Evolutionary conservation across 495 filamentous ascomycete genomes (phyloP).

Genomic region (Symbiotaphrina buchneri): DNA sequence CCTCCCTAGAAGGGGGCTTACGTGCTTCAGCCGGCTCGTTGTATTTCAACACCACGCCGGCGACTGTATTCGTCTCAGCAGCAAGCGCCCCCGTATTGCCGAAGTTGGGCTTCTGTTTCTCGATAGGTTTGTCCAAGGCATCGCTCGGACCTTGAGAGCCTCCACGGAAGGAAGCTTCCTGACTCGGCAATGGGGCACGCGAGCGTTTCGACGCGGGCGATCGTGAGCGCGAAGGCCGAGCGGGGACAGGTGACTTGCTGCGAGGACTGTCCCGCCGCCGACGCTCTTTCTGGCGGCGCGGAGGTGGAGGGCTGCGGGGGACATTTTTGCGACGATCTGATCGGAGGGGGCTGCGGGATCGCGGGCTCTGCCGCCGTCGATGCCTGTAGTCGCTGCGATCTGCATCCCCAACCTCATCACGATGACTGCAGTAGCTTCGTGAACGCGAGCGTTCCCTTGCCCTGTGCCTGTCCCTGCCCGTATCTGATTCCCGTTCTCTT

Average conservation of each 20-base stretch:
- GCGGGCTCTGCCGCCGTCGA: not conserved
- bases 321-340: not conserved
- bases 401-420: conserved; percentile 2
- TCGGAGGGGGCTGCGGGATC: not conserved
- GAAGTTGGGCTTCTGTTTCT: conserved; percentile 81
- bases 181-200: not conserved
- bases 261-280: not conserved
- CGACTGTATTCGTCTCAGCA: conserved; percentile 66
- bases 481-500: not conserved
- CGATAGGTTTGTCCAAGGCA: conserved; percentile 7
- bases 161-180: not conserved
- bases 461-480: not conserved
- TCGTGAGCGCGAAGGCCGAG: not conserved
- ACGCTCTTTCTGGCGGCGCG: not conserved
- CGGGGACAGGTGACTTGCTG: not conserved
- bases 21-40: conserved; percentile 86
- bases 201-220: conserved; percentile 1
- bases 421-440: not conserved
- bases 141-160: not conserved
- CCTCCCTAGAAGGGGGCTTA: conserved; percentile 53
- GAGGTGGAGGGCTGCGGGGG: not conserved
- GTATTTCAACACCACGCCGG: conserved; percentile 77
- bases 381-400: conserved; percentile 1
- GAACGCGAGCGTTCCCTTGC: not conserved
- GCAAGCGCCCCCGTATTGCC: conserved; percentile 60